A percentile compares a stretch with the other conserved stretches of the same genome.
phyloP scores from a whole-genome alignment of 2,329 filamentous ascomycete species.

The Didymella keratinophila region DNA sequence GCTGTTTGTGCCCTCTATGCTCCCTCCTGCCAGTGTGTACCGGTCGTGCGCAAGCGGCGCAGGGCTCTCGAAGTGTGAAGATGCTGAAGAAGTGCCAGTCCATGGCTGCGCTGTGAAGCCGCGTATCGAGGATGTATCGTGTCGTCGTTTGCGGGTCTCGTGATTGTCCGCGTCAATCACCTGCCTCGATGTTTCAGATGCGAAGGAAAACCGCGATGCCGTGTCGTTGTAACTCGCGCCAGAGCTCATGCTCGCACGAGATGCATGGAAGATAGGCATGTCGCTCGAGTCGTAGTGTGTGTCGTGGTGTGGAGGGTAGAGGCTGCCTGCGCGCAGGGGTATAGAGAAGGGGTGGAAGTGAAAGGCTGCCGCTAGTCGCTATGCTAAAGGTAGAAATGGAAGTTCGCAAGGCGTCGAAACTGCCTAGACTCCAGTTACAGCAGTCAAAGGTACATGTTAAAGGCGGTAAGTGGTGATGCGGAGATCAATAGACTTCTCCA shows the following conservation, averaged over 20 bases:
- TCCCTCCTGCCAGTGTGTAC: slow-evolving; percentile 59
- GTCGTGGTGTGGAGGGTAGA: slow-evolving; percentile 33
- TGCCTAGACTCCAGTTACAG: slow-evolving; percentile 13
- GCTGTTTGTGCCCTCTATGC: slow-evolving; percentile 57
- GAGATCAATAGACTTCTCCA: slow-evolving; percentile 19
- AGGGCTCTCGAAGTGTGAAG: slow-evolving; percentile 46
- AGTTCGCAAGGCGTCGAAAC: slow-evolving; percentile 5
- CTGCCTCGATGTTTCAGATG: slow-evolving; percentile 39
- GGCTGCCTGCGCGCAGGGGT: slow-evolving; percentile 31
- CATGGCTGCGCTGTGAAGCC: slow-evolving; percentile 29
- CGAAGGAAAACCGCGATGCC: slow-evolving; percentile 34
- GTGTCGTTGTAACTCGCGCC: slow-evolving; percentile 32
- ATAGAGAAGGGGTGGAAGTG: slow-evolving; percentile 22
- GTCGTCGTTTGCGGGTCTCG: slow-evolving; percentile 45
- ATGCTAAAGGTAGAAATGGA: slow-evolving; percentile 1
- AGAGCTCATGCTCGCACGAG: slow-evolving; percentile 27
- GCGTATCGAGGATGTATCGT: slow-evolving; percentile 26
- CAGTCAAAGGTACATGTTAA: slow-evolving; percentile 32
- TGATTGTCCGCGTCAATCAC: slow-evolving; percentile 40
- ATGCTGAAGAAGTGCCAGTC: slow-evolving; percentile 33
- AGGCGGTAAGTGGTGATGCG: slow-evolving; percentile 21
- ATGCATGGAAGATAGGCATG: slow-evolving; percentile 42
- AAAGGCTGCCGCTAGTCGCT: slow-evolving; percentile 3
- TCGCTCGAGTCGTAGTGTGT: slow-evolving; percentile 30
- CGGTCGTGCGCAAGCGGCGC: slow-evolving; percentile 60